Base-by-base conservation (phyloP, 2,329 filamentous ascomycete species). In the Aspergillus alliaceus region DNA sequence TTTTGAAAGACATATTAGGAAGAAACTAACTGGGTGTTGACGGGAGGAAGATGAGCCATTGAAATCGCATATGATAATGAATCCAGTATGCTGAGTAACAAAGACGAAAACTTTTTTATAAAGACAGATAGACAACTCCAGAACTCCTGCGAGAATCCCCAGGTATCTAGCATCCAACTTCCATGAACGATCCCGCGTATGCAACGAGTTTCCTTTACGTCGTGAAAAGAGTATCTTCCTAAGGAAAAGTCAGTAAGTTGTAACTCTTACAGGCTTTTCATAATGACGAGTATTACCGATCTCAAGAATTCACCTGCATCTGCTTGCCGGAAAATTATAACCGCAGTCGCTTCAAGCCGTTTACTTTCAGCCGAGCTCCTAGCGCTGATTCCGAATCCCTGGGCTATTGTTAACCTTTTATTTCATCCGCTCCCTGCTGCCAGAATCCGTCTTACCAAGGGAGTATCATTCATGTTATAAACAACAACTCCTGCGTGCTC, bases 221-320 rank as follows among this genome's bases (percentile, higher is more conserved):
- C 47, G 83, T 82, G 70, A 87, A 87, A 49, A 87, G 75, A 1
- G 84, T 84, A 68, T 87, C 85, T 75, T 88, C 85, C 75, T 78
- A 53, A 44, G 47, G n/a, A 25, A 27, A 12, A 44, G 63, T 66
- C 60, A 69, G 61, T 48, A 53, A 51, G 35, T 18, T 46, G 27
- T 22, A 31, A 1, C 11, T 9, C n/a, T 20, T 14, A 14, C 37
- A n/a, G 11, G 4, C 9, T 31, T 15, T 12, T 49, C 37, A 12
- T n/a, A 39, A 32, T 3, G 40, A 29, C 56, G 37, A 48, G 40
- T 11, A 31, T 64, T 70, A 59, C 65, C 79, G 79, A 70, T 71
- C 95, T 86, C 70, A 99, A 80, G 72, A 96, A 99, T 79, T 98
- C 93, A 67, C 95, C 95, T 66, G 90, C 89, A 79, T 99, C 95